Evolutionary conservation across 2,329 filamentous ascomycete species (phyloP), one percentile per base, ranked within the genome.

Genomic region (Talaromyces albobiverticillius): DNA sequence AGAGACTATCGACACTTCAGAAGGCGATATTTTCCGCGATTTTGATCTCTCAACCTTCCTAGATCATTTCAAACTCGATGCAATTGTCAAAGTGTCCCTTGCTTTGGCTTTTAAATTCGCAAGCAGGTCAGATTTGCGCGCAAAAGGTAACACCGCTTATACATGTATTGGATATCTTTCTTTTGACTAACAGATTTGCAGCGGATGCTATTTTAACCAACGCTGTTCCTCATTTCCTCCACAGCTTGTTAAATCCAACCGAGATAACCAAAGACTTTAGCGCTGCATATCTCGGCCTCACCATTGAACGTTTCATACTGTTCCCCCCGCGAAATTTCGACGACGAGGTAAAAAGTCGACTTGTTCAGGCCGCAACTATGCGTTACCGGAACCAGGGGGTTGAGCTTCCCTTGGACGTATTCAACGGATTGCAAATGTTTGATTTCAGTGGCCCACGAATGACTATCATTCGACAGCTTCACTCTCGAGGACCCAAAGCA

Each of bases 31-130:
- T 57, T 96, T 96, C 71, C 88, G 91, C 55, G 93, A 97, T 68
- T 96, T 99, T 65, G 93, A 99, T 68, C 82, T 99, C n/a, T 88
- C 89, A 2, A 89, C 88, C 2, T 97, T 99, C 69, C 86, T 97
- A 80, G 89, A 95, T 60, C 92, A 97, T 71, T 99, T 99, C 78
- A 91, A 92, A 69, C 81, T 96, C 51, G 92, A 96, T 74, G 85
- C 90, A 9, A 73, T 96, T 45, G 85, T 91, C 65, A 95, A 95
- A 78, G 89, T 90, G 38, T 83, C 95, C 58, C 80, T 99, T 59
- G 90, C 90, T 47, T 79, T 96, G 54, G 90, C 93, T 4, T 96
- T 96, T 72, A 95, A 93, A 72, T 82, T 86, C 58, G 86, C 86
- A n/a, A 83, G 83, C 38, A 90, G 89, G 63, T 76, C 85, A 55